These are phyloP conservation scores for Blastocystis sp. DNA, from an alignment of 352 stramenopile genomes.

Conservation along the genomic window DNA sequence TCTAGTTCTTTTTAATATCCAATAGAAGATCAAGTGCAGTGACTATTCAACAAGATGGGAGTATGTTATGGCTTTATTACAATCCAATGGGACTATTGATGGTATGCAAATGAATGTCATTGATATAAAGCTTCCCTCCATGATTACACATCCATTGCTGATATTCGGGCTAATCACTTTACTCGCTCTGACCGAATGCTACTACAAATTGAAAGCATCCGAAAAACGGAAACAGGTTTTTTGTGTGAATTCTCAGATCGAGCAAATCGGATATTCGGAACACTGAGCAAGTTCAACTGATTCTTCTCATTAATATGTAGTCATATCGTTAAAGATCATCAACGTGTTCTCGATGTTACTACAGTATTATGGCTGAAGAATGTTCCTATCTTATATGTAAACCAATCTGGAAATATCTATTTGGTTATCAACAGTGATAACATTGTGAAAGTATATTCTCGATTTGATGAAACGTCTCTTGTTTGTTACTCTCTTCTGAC, in stretches of 20 bases:
- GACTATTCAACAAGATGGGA: conserved; percentile 26
- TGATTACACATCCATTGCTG: conserved; percentile 19
- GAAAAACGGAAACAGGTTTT: conserved; percentile 46
- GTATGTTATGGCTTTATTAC: conserved; percentile 14
- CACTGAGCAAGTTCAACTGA: conserved; percentile 29
- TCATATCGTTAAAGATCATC: conserved; percentile 33
- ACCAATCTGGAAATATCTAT: conserved; percentile 23
- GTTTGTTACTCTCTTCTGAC: background rate
- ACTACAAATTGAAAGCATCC: conserved; percentile 46
- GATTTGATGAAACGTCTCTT: conserved; percentile 10
- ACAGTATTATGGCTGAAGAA: conserved; percentile 26
- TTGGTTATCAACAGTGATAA: conserved; percentile 1
- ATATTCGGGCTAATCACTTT: conserved; percentile 30
- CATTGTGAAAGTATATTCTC: conserved; percentile 5
- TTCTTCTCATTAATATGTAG: background rate
- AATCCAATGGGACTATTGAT: background rate
- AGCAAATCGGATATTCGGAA: conserved; percentile 21
- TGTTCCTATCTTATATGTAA: conserved; percentile 30
- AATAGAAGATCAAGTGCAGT: background rate
- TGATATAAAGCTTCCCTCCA: background rate
- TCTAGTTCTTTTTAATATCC: too few species aligned
- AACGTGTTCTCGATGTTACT: background rate
- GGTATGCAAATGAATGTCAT: background rate
- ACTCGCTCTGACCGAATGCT: background rate
- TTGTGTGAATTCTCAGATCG: conserved; percentile 48